Conservation (phyloP, 805 yeast species). For the Candida incommunis region DNA sequence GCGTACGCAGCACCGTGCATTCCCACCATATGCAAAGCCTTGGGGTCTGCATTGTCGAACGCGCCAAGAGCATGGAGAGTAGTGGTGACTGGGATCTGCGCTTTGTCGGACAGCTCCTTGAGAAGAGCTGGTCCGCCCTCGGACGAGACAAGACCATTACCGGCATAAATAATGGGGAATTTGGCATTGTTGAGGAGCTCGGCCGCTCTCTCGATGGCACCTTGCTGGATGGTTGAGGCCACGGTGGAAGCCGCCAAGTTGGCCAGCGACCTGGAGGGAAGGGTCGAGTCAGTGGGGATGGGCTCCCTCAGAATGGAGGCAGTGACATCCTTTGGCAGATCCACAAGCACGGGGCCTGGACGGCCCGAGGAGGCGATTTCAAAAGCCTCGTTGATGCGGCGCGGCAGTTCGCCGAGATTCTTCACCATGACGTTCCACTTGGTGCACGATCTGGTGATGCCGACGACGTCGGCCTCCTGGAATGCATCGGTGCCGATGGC, state of each 20-base stretch:
- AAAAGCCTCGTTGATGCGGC: slow-evolving; percentile 93
- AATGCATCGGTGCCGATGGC: slow-evolving; percentile 98
- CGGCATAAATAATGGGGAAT: slow-evolving; percentile 80
- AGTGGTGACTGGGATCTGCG: slow-evolving; percentile 91
- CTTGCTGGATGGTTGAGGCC: slow-evolving; percentile 53
- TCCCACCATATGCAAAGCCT: slow-evolving; percentile 91
- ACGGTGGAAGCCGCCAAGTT: slow-evolving; percentile 57
- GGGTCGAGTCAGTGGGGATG: slow-evolving; percentile 77
- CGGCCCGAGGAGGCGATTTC: slow-evolving; percentile 93
- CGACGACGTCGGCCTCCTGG: slow-evolving; percentile 98
- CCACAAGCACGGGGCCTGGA: slow-evolving; percentile 97
- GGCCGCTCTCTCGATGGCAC: slow-evolving; percentile 66
- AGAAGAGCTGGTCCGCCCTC: slow-evolving; percentile 68
- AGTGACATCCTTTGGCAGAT: slow-evolving; percentile 95
- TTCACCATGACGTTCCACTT: slow-evolving; percentile 99
- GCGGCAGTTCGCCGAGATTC: slow-evolving; percentile 83
- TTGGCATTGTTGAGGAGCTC: slow-evolving; percentile 66
- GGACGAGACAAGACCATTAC: slow-evolving; percentile 75
- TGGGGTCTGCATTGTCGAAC: slow-evolving; percentile 81
- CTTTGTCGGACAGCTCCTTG: slow-evolving; percentile 78
- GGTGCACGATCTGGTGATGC: slow-evolving; percentile 93
- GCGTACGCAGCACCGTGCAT: slow-evolving; percentile 98
- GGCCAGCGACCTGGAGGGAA: slow-evolving; percentile 43
- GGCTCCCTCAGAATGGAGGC: slow-evolving; percentile 78
- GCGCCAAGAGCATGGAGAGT: slow-evolving; percentile 90